Evolutionary conservation across 2,329 filamentous ascomycete species (phyloP), one percentile per base, ranked within the genome.

Genomic region (Pyrenophora tritici-repentis): DNA sequence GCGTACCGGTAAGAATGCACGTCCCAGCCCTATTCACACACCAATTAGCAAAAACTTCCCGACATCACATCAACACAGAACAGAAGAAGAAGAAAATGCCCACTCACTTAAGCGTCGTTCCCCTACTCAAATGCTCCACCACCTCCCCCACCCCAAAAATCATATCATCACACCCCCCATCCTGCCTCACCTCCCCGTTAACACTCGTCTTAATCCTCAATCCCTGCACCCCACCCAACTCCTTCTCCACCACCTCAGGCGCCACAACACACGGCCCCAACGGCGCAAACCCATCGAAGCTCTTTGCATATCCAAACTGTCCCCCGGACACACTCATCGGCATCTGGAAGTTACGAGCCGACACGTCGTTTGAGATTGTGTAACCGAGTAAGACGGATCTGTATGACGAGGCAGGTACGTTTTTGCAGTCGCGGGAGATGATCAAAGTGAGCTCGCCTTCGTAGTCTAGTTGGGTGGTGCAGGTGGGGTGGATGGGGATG

Each of bases 321-420:
- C 70, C 70, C 22, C 72, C 72, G 1, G 64, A 68, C 2, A 68
- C 58, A 18, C 47, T 53, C 4, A 62, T 66, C 2, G 70, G 69
- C 1, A 73, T 47, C 36, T 86, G 84, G 45, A 76, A 76, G 42
- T 81, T 79, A 3, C 84, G 79, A 53, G 80, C 82, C 2, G 83
- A 86, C 6, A 88, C 79, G 63, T 88, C 85, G 71, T 87, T 88
- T 61, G 79, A 79, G 17, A 79, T 79, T 0, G 83, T 85, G 66
- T 88, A 88, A 22, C 85, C 85, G 2, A 87, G 79, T 4, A 88
- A 77, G 60, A 86, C 85, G 56, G 81, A 77, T 42, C 83, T 65
- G 4, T 83, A 83, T 22, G 86, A 78, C 0, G 74, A 76, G 58
- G 84, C 82, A 38, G 76, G 73, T 8, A 71, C 58, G 55, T 74